Evolutionary conservation across 257 asterid genomes (phyloP).

Genomic region (Ehretia macrophylla): DNA sequence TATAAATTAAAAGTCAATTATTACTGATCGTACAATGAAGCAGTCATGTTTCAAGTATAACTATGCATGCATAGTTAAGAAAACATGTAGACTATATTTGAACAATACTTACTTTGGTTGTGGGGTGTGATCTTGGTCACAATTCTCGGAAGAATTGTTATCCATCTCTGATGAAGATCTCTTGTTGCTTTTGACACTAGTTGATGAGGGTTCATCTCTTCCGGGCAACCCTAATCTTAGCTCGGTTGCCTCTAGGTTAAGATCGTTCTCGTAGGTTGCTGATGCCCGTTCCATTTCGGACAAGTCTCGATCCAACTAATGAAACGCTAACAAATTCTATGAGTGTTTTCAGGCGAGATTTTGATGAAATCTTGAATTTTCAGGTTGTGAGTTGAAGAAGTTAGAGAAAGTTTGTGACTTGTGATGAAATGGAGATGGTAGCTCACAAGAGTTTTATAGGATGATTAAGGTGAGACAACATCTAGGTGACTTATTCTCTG

Average conservation of each 20-base stretch:
- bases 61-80: background rate
- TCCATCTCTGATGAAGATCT: constrained; percentile 57
- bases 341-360: background rate
- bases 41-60: no score
- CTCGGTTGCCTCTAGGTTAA: constrained; percentile 71
- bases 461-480: constrained; percentile 18
- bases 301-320: background rate
- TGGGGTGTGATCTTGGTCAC: constrained; percentile 29
- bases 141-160: constrained; percentile 14
- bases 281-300: constrained; percentile 17
- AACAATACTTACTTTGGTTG: constrained; percentile 53
- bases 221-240: constrained; percentile 78
- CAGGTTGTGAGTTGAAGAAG: background rate
- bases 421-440: background rate
- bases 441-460: constrained; percentile 35
- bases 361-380: background rate
- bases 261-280: constrained; percentile 32
- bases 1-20: no score
- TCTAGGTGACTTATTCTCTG: constrained; percentile 36
- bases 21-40: no score
- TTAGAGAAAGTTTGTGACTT: background rate
- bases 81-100: background rate
- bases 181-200: constrained; percentile 36
- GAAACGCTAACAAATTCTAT: background rate
- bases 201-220: constrained; percentile 26